Conservation (phyloP, 306 rosid species). For the Medicago ruthenica region DNA sequence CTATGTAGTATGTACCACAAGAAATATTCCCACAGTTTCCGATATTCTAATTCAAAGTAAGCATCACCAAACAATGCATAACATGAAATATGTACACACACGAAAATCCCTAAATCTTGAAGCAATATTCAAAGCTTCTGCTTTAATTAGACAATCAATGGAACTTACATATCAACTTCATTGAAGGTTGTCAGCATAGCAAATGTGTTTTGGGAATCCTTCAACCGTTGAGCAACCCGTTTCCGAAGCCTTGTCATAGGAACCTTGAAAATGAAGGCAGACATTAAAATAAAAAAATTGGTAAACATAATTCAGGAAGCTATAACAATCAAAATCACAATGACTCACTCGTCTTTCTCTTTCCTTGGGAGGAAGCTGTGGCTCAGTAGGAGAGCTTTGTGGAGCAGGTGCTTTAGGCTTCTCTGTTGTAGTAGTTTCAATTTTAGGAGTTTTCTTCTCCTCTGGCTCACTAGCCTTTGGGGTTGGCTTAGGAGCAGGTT, state of each 20-base stretch:
- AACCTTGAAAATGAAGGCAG: conserved; percentile 56
- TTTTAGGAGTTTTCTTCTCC: conserved; percentile 62
- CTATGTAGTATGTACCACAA: not conserved
- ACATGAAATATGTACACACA: conserved; percentile 1
- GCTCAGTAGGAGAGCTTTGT: conserved; percentile 66
- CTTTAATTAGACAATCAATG: conserved; percentile 1
- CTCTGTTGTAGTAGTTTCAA: conserved; percentile 49
- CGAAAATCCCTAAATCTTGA: not conserved
- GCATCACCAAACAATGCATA: not conserved
- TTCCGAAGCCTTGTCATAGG: conserved; percentile 85
- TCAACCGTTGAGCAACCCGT: conserved; percentile 74
- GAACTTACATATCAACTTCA: conserved; percentile 85
- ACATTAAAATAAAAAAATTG: conserved; percentile 30
- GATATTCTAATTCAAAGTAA: conserved; percentile 29
- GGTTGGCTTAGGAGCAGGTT: conserved; percentile 56
- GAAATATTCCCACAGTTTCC: not conserved
- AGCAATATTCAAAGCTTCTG: conserved; percentile 20
- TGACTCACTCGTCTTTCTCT: conserved; percentile 78
- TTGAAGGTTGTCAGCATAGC: conserved; percentile 88
- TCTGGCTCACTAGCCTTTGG: conserved; percentile 48
- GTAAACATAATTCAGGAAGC: conserved; percentile 29
- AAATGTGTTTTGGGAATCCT: conserved; percentile 86
- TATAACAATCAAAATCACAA: not conserved
- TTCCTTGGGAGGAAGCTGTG: conserved; percentile 85
- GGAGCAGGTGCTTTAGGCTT: conserved; percentile 61